phyloP scores from a whole-genome alignment of 441 rosid genomes.

The Populus hybrid region DNA sequence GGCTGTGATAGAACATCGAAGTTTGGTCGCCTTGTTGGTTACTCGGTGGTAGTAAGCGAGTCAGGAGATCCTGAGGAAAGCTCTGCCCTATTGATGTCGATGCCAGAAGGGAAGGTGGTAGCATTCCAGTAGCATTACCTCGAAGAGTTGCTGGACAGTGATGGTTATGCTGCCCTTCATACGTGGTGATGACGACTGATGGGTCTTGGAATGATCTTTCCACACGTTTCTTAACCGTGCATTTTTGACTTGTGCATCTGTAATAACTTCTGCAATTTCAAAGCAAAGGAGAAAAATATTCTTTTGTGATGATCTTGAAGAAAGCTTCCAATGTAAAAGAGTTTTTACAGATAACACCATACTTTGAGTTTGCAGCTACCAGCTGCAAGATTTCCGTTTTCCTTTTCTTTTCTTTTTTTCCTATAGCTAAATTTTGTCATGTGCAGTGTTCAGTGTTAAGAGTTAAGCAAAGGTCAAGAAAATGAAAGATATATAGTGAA shows the following conservation, averaged over 20 bases:
- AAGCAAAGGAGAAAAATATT: background rate
- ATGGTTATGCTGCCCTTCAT: conserved; percentile 89
- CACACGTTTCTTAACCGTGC: conserved; percentile 79
- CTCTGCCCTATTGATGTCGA: conserved; percentile 21
- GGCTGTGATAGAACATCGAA: conserved; percentile 4
- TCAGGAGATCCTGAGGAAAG: conserved; percentile 18
- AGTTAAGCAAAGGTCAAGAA: background rate
- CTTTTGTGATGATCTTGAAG: background rate
- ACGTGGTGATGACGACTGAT: conserved; percentile 70
- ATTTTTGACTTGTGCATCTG: conserved; percentile 76
- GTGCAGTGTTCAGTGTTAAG: background rate
- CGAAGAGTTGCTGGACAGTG: conserved; percentile 61
- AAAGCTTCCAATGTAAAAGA: background rate
- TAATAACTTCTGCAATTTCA: conserved; percentile 65
- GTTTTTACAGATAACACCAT: background rate
- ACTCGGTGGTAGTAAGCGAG: conserved; percentile 16
- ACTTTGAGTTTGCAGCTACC: background rate
- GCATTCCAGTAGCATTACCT: conserved; percentile 45
- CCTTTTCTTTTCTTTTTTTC: background rate
- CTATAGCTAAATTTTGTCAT: background rate
- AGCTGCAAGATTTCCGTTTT: background rate
- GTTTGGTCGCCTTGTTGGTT: background rate
- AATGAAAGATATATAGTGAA: background rate
- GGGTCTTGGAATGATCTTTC: conserved; percentile 89
- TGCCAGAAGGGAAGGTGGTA: conserved; percentile 29